phyloP scores from a whole-genome alignment of 495 filamentous ascomycete species.

The Clohesyomyces aquaticus region DNA sequence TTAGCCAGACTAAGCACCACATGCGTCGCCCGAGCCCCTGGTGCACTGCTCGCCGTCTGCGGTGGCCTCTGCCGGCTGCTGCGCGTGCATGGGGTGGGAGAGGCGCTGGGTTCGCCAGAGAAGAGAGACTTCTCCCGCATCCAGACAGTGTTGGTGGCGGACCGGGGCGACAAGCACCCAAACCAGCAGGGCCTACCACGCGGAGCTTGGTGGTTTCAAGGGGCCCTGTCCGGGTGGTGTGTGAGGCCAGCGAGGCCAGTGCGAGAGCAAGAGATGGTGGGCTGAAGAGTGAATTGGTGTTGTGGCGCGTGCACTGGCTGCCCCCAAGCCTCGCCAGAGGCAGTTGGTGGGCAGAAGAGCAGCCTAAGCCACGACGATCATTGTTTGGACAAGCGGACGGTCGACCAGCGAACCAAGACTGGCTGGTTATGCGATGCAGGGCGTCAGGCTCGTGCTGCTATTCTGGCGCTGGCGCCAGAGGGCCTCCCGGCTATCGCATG shows the following conservation, averaged over 20 bases:
- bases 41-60: slow-evolving; percentile 13
- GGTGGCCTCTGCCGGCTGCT: slow-evolving; percentile 11
- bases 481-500: not conserved
- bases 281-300: not conserved
- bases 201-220: slow-evolving; percentile 27
- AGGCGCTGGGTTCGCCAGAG: slow-evolving; percentile 8
- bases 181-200: too few relatives aligned
- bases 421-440: slow-evolving; percentile 4
- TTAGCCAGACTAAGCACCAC: slow-evolving; percentile 3
- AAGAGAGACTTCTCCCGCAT: slow-evolving; percentile 12
- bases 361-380: slow-evolving; percentile 22
- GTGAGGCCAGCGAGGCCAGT: not conserved
- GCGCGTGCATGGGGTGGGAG: slow-evolving; percentile 18
- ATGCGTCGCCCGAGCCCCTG: slow-evolving; percentile 17
- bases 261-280: slow-evolving; percentile 20
- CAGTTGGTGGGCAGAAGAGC: not conserved
- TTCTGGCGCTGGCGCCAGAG: not conserved
- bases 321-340: slow-evolving; percentile 21
- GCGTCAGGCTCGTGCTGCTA: slow-evolving; percentile 4
- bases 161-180: too few relatives aligned
- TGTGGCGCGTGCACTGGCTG: slow-evolving; percentile 24
- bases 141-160: slow-evolving; percentile 25
- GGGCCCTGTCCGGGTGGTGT: slow-evolving; percentile 25
- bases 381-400: slow-evolving; percentile 1
- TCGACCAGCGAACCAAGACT: not conserved